Evolutionary conservation across 2,329 filamentous ascomycete species (phyloP).

Genomic region (Fusarium multiceps): DNA sequence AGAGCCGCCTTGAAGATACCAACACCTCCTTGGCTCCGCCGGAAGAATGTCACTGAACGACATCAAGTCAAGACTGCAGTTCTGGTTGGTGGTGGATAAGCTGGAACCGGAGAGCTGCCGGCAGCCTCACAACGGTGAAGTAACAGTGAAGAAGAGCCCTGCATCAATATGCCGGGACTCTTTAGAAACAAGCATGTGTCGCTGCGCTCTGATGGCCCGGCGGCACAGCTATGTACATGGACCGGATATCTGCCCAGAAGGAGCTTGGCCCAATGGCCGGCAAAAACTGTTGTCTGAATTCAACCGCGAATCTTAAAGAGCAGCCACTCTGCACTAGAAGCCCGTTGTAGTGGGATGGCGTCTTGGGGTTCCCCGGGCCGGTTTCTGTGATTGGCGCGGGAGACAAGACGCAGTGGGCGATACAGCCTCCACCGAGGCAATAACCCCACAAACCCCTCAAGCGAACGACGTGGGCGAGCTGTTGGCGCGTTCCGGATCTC

Average conservation of each 20-base stretch:
- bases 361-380: slow-evolving; percentile 27
- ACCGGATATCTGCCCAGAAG: slow-evolving; percentile 34
- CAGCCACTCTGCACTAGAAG: slow-evolving; percentile 35
- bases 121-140: slow-evolving; percentile 3
- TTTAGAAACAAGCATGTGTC: slow-evolving; percentile 17
- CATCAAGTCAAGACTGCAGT: slow-evolving; percentile 7
- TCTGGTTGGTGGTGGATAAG: slow-evolving; percentile 30
- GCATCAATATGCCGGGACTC: slow-evolving; percentile 28
- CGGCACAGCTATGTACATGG: slow-evolving; percentile 5
- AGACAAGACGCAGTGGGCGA: slow-evolving; percentile 43
- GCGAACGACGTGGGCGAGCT: slow-evolving; percentile 31
- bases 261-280: slow-evolving; percentile 26
- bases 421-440: slow-evolving; percentile 41
- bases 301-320: slow-evolving; percentile 35
- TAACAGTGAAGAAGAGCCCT: slow-evolving; percentile 7
- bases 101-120: slow-evolving; percentile 37
- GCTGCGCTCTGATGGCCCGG: slow-evolving; percentile 5
- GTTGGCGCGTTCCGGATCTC: slow-evolving; percentile 35
- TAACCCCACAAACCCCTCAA: slow-evolving; percentile 45
- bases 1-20: slow-evolving; percentile 35
- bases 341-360: slow-evolving; percentile 41
- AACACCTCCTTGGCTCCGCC: slow-evolving; percentile 33
- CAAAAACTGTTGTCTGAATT: slow-evolving; percentile 31
- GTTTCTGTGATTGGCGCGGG: slow-evolving; percentile 48
- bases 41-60: slow-evolving; percentile 38